Base-by-base conservation (phyloP, 2,329 filamentous ascomycete genomes). In the Penicillium occitanis region DNA sequence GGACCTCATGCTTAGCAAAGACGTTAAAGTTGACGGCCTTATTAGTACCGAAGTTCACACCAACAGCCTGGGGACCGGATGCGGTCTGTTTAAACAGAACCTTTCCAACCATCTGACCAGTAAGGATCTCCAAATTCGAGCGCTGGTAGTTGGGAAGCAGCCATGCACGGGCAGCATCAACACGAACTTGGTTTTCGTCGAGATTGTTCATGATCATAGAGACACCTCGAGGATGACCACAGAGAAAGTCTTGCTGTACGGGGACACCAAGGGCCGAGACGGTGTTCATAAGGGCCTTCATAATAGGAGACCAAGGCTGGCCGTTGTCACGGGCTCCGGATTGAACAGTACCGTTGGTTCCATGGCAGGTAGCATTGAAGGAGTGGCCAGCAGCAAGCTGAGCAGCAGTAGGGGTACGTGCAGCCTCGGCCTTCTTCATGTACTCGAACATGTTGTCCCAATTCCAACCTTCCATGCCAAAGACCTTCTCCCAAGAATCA, bases 391-490 rank as follows among this genome's bases (percentile, higher is more conserved):
- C 70, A 10, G 63, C 68, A 28, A 71, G 65, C 40, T 73, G 65
- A 8, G 46, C 61, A 4, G 65, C 57, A 22, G 48, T 73, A 1
- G 73, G 73, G 8, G 46, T 11, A 25, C 72, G 71, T 7, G 63
- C 30, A 3, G 10, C 11, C 59, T 75, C 73, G 2, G 66, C 73
- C 74, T 83, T 82, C 46, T 77, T 74, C 70, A 85, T 85, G 67
- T 85, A 85, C 0, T 77, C 78, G 2, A 83, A 65, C 3, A 86
- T 69, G 44, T 71, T 76, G 1, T 78, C 73, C 80, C 81, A 85
- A 40, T 76, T 78, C 79, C 79, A 84, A 1, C 78, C 81, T 0
- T 76, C 68, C 46, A 79, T 82, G 0, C 81, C 83, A 3, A 85
- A 74, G 6, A 75, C 73, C 28, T 73, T 65, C 53, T 73, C 71